phyloP scores from a whole-genome alignment of 768 basidiomycete species.

The Tricholoma furcatifolium region DNA sequence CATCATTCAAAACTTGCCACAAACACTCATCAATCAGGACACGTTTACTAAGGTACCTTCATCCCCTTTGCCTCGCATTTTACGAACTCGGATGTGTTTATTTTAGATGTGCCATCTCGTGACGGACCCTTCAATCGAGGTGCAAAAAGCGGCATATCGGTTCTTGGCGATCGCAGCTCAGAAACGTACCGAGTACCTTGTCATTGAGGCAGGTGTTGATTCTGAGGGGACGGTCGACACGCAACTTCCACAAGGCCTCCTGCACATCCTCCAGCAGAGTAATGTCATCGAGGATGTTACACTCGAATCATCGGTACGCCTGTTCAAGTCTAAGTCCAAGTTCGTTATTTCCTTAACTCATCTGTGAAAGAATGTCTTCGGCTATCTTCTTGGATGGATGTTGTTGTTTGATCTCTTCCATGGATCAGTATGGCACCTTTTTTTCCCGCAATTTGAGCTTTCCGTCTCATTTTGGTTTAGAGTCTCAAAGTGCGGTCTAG shows the following conservation, averaged over 20 bases:
- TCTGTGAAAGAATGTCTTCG: constrained; percentile 48
- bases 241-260: constrained; percentile 64
- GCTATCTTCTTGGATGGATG: constrained; percentile 87
- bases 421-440: constrained; percentile 64
- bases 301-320: constrained; percentile 35
- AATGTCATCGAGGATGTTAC: constrained; percentile 37
- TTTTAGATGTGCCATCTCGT: constrained; percentile 79
- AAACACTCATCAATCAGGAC: constrained; percentile 57
- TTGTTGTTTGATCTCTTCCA: constrained; percentile 81
- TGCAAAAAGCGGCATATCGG: constrained; percentile 78
- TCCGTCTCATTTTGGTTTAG: constrained; percentile 36
- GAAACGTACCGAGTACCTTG: constrained; percentile 77
- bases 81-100: background rate
- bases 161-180: constrained; percentile 68
- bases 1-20: constrained; percentile 66
- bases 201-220: constrained; percentile 85
- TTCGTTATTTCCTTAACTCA: background rate
- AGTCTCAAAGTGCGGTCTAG: constrained; percentile 83
- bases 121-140: constrained; percentile 54
- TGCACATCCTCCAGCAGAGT: constrained; percentile 56
- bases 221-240: constrained; percentile 52
- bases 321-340: background rate
- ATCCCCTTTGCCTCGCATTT: background rate
- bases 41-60: constrained; percentile 58
- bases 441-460: too few relatives aligned